Conservation (phyloP, 225 moss, liverwort and hornwort species). For the Sphagnum contortum region DNA sequence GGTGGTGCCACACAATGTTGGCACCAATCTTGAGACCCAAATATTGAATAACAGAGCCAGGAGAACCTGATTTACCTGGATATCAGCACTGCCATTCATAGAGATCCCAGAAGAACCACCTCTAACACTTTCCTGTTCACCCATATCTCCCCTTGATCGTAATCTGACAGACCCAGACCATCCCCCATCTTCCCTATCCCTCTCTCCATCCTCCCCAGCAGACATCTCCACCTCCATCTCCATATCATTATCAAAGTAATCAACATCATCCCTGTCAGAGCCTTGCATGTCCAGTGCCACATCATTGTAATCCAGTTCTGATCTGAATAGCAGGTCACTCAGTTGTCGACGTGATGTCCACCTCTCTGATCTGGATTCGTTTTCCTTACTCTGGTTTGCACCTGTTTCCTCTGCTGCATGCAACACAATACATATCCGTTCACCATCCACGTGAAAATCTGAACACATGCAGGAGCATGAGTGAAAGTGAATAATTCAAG, state of each 20-base stretch:
- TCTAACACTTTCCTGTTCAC: constrained; percentile 23
- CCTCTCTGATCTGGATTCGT: constrained; percentile 54
- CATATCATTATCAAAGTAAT: constrained; percentile 65
- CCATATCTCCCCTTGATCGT: constrained; percentile 23
- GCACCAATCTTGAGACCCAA: too few relatives aligned
- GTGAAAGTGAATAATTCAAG: background rate
- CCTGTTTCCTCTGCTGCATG: constrained; percentile 60
- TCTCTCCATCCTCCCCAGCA: constrained; percentile 65
- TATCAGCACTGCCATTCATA: constrained; percentile 24
- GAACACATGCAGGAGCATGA: background rate
- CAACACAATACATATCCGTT: too few relatives aligned
- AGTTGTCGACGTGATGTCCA: constrained; percentile 70
- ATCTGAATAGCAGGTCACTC: constrained; percentile 68
- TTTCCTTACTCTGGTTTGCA: constrained; percentile 37
- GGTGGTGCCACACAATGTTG: too few relatives aligned
- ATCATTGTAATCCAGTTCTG: constrained; percentile 57
- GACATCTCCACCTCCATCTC: constrained; percentile 97
- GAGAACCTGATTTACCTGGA: constrained; percentile 13
- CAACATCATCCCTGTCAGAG: constrained; percentile 65
- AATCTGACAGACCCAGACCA: constrained; percentile 52
- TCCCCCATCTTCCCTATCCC: constrained; percentile 40
- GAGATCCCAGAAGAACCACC: constrained; percentile 7
- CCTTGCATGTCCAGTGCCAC: constrained; percentile 46
- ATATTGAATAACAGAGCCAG: too few relatives aligned
- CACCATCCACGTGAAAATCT: too few relatives aligned